Conservation (phyloP, 306 rosid species). For the Vigna radiata region DNA sequence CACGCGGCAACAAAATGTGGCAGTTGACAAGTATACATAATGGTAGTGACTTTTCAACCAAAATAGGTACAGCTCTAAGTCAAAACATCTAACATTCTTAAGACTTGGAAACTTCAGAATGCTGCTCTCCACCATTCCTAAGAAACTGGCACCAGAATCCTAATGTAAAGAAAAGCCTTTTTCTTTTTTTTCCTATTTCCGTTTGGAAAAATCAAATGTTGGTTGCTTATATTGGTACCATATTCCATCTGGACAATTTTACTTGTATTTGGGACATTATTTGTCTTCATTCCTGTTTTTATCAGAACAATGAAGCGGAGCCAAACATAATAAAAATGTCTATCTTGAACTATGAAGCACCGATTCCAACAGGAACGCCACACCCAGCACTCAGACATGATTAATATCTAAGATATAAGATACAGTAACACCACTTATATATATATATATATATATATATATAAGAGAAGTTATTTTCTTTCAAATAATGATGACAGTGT, state of each 20-base stretch:
- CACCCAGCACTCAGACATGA: too few species aligned
- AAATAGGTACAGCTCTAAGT: constrained; percentile 28
- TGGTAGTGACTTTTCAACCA: constrained; percentile 6
- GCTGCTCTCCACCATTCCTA: constrained; percentile 35
- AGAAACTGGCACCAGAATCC: constrained; percentile 25
- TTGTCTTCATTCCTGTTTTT: constrained; percentile 14
- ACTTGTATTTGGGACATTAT: constrained; percentile 10
- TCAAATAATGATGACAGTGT: too few species aligned
- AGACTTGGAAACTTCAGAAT: constrained; percentile 32
- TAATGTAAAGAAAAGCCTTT: background rate
- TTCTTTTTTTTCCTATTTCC: background rate
- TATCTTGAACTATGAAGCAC: too few species aligned
- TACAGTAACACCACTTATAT: too few species aligned
- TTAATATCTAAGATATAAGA: too few species aligned
- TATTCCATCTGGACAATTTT: constrained; percentile 1
- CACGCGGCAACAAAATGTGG: constrained; percentile 23
- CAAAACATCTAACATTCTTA: constrained; percentile 10
- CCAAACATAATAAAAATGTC: background rate
- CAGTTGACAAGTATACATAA: constrained; percentile 7
- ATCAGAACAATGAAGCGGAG: background rate
- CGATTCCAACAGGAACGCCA: too few species aligned
- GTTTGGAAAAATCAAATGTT: background rate
- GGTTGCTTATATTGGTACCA: constrained; percentile 12
- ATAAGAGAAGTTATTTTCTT: too few species aligned
- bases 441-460: too few species aligned